Evolutionary conservation across 2,329 filamentous ascomycete genomes (phyloP), one percentile per base, ranked within the genome.

Genomic region (Fusarium papillatum): DNA sequence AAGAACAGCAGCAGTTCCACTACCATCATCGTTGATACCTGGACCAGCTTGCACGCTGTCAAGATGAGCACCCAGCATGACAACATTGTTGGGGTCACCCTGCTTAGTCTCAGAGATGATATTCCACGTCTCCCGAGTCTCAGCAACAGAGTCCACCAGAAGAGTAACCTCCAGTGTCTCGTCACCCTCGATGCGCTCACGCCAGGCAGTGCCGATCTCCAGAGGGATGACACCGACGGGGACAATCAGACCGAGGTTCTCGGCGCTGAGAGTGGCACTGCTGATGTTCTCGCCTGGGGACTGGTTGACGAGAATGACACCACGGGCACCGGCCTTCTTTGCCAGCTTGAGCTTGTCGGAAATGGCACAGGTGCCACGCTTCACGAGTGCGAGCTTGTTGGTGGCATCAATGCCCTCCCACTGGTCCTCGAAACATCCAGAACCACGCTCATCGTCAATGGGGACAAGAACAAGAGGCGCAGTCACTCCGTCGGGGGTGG

Each of bases 261-360:
- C 82, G 1, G 84, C 84, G 22, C 88, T 86, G 4, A 93, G 85
- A 0, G 90, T 93, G 10, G 90, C 91, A 29, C 84, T 83, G 2
- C 87, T 81, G 5, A 84, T 80, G n/a, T 72, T 64, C 13, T 79
- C 74, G 1, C 89, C 90, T 0, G 87, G 83, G 4, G 83, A 85
- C 73, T 93, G 91, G 86, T 94, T 91, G 81, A 92, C 93, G 62
- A 94, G 86, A 36, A 94, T 82, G 1, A 88, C 86, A 48, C 82
- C 86, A 3, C 84, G 48, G 4, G 86, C 87, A 50, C 86, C 86
- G 13, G 84, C 80, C 11, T 82, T 80, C 78, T 82, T 85, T 34
- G 87, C 87, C 7, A 87, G 80, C 77, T 83, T 84, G 38, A 87
- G 81, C 78, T 88, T 88, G 46, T 86, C 83, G 0, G 83, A 73